Base-by-base conservation (phyloP, 345 rosid genomes). In the Boechera divaricarpa region DNA sequence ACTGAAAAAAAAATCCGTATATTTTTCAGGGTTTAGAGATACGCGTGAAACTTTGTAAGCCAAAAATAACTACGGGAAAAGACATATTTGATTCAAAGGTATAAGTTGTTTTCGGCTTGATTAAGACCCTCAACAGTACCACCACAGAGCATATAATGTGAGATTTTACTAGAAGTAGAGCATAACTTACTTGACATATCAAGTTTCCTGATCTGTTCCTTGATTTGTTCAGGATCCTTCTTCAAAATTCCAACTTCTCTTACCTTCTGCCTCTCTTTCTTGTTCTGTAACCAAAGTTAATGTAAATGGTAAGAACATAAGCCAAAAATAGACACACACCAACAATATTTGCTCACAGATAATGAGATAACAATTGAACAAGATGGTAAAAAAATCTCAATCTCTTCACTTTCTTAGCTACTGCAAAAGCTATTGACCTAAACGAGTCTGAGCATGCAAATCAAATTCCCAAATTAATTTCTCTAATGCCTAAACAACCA, bases 231-330 rank as follows among this genome's bases (percentile, higher is more conserved):
- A 0, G 99, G 99, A 81, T 95, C 99, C 83, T 95, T 95, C 85
- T 95, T 95, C 87, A 95, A 78, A 79, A 95, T 91, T 42, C 98
- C 99, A 44, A 92, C 99, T 79, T 95, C 99, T 78, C 99, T 90
- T 79, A 95, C 99, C 85, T 95, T 95, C 86, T 95, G 90, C 35
- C 98, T 87, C 76, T 95, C 98, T 69, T 91, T 95, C 88, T 95
- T 95, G 83, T 95, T 95, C 99, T 95, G 96, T 78, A 53, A 67
- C 12, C 62, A 67, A 73, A 61, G 2, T 0, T 5, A 15, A 28
- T 5, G 21, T 10, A 2, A 49, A 16, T 0, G 3, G 35, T 39
- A 31, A 59, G 61, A 5, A 67, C 5, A 36, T 13, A 49, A 48
- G 26, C 12, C 13, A 36, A 1, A 61, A 36, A 35, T 15, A 2